Evolutionary conservation across 169 alveolate species (phyloP), one percentile per base, ranked within the genome.

Genomic region (Perkinsus marinus): DNA sequence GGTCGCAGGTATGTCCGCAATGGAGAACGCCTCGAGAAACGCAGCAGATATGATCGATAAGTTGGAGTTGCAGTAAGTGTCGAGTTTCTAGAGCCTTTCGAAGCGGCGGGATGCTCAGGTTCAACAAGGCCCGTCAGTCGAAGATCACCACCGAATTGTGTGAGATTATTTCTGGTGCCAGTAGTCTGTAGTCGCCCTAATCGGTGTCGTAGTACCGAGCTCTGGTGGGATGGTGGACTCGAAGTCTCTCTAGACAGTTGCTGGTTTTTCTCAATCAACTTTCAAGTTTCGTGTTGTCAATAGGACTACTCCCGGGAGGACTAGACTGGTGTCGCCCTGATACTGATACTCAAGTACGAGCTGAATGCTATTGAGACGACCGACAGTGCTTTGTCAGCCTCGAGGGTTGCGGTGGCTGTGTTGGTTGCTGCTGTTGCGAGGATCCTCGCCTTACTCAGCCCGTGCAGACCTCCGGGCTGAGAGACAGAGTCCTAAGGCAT

Each of bases 161-260:
- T 46, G 99, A 98, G 94, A 97, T 98, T 93, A 97, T 98, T 93
- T 97, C 99, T 19, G 99, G 99, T 39, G 99, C 99, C 39, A 95
- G 96, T 91, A 98, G 99, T 47, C 94, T 96, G 79, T 95, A 95
- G 38, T 93, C 46, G 46, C 46, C 46, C 46, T 41, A 30, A 30
- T 57, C 37, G 34, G 37, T 7, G 22, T 57, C 0, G 26, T 30
- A 13, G 79, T 26, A 26, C 79, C 22, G 68, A 10, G 79, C 34
- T 13, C 7, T 57, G 79, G 34, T 57, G 30, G 34, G 7, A 16
- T 57, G 79, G 22, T 57, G 79, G 22, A 13, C 79, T 57, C 79
- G 79, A 57, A 57, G 79, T 57, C 79, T 57, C 79, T 57, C 79
- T 57, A 57, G 79, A 57, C 79, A 30, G 79, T 57, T 57, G 79